Percentiles rank a stretch among this genome's conserved stretches.
Evolutionary conservation across 192 early-diverging fungal species (phyloP).

Genomic region (Jimgerdemannia lactiflua): DNA sequence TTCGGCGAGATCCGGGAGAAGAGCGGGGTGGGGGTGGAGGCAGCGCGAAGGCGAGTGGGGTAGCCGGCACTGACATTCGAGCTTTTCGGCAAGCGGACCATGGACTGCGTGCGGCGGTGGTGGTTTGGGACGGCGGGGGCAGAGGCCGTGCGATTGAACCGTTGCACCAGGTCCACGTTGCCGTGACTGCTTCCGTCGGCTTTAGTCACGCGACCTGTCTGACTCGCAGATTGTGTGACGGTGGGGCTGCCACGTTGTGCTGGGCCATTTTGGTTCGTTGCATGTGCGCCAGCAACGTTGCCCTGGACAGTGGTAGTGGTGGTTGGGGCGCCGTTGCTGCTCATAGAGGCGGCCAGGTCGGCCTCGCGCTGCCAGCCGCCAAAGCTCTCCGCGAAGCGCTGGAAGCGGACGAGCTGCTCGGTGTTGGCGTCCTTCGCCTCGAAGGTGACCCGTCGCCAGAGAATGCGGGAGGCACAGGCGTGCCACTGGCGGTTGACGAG

Average conservation of each 20-base stretch:
- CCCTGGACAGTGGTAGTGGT: too few relatives aligned
- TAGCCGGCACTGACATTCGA: not conserved
- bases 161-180: too few relatives aligned
- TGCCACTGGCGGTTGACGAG: slow-evolving; percentile 30
- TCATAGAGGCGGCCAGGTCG: too few relatives aligned
- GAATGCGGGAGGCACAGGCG: slow-evolving; percentile 24
- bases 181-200: too few relatives aligned
- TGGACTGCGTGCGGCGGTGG: not conserved
- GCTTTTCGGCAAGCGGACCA: not conserved
- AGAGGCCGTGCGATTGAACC: too few relatives aligned
- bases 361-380: slow-evolving; percentile 8
- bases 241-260: too few relatives aligned
- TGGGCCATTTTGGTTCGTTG: too few relatives aligned
- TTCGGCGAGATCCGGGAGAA: not conserved
- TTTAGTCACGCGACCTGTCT: too few relatives aligned
- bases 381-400: slow-evolving; percentile 3
- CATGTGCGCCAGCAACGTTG: too few relatives aligned
- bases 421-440: slow-evolving; percentile 20
- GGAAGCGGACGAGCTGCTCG: slow-evolving; percentile 9
- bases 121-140: too few relatives aligned
- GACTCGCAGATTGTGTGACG: too few relatives aligned
- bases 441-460: slow-evolving; percentile 25
- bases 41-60: not conserved
- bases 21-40: not conserved
- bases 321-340: too few relatives aligned